Percentiles rank a stretch among this genome's conserved stretches.
phyloP scores from a whole-genome alignment of 169 alveolate species.

The Babesia ovis region DNA sequence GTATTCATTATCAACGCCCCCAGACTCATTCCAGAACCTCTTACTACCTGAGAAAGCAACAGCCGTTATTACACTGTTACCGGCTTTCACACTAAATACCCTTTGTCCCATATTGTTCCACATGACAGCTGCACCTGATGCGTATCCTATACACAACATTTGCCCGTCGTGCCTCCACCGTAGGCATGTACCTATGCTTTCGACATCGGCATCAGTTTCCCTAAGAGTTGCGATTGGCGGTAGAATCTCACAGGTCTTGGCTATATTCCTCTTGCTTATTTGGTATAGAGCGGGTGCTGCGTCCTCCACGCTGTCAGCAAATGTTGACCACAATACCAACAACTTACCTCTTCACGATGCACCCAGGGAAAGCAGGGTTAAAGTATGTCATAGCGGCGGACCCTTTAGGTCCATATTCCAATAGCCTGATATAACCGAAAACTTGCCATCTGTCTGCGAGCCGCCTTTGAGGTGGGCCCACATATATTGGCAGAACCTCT shows the following conservation, averaged over 20 bases:
- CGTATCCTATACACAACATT: conserved; percentile 42
- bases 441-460: conserved; percentile 63
- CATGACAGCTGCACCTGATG: conserved; percentile 28
- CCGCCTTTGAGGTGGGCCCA: conserved; percentile 67
- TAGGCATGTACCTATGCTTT: conserved; percentile 32
- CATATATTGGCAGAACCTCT: conserved; percentile 30
- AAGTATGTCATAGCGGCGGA: conserved; percentile 31
- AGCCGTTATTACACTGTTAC: conserved; percentile 35
- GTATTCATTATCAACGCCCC: conserved; percentile 4
- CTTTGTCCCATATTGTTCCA: conserved; percentile 37
- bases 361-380: conserved; percentile 49
- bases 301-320: conserved; percentile 27
- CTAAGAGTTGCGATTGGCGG: conserved; percentile 40
- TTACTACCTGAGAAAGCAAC: conserved; percentile 48
- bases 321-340: neutral
- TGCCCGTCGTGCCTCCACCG: conserved; percentile 56
- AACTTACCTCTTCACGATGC: conserved; percentile 50
- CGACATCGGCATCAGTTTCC: conserved; percentile 8
- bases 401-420: conserved; percentile 32
- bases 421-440: conserved; percentile 32
- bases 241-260: conserved; percentile 43
- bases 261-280: neutral
- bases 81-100: neutral
- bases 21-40: conserved; percentile 26
- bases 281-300: conserved; percentile 50